A percentile compares a stretch with the other conserved stretches of the same genome.
Evolutionary conservation across 495 filamentous ascomycete species (phyloP).

Genomic region (Xylaria acuta): DNA sequence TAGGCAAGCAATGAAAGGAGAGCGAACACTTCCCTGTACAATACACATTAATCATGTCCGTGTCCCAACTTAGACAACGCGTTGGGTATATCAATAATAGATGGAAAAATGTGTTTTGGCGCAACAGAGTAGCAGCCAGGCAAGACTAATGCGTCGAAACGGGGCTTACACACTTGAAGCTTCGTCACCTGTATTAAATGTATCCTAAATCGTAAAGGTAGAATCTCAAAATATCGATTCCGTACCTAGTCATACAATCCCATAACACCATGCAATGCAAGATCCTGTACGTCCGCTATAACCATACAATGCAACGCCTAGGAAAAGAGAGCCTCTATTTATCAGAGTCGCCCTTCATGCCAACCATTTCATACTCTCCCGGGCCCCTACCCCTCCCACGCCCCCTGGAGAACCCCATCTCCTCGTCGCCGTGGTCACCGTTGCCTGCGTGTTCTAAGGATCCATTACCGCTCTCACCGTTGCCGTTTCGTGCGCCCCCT

Average conservation of each 20-base stretch:
- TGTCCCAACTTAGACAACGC: background rate
- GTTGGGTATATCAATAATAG: background rate
- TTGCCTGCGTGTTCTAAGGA: conserved; percentile 28
- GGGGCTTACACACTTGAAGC: background rate
- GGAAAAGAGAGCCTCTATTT: conserved; percentile 9
- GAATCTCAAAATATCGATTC: background rate
- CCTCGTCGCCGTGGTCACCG: conserved; percentile 48
- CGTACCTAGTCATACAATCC: conserved; percentile 21
- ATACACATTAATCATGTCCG: background rate
- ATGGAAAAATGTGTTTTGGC: background rate
- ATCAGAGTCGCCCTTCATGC: conserved; percentile 35
- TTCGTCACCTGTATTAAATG: conserved; percentile 10
- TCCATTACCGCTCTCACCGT: conserved; percentile 27
- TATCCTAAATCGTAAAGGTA: background rate
- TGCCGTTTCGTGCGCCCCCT: conserved; percentile 47
- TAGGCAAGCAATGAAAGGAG: background rate
- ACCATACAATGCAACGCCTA: conserved; percentile 1
- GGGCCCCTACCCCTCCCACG: conserved; percentile 58
- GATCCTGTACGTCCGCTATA: conserved; percentile 11
- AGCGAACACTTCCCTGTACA: background rate
- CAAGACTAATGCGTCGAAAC: background rate
- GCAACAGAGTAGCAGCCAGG: background rate
- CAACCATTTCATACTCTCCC: conserved; percentile 84
- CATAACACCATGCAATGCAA: conserved; percentile 29
- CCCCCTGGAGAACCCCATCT: conserved; percentile 57